Base-by-base conservation (phyloP, 2,329 filamentous ascomycete genomes). In the Fusarium transvaalense region DNA sequence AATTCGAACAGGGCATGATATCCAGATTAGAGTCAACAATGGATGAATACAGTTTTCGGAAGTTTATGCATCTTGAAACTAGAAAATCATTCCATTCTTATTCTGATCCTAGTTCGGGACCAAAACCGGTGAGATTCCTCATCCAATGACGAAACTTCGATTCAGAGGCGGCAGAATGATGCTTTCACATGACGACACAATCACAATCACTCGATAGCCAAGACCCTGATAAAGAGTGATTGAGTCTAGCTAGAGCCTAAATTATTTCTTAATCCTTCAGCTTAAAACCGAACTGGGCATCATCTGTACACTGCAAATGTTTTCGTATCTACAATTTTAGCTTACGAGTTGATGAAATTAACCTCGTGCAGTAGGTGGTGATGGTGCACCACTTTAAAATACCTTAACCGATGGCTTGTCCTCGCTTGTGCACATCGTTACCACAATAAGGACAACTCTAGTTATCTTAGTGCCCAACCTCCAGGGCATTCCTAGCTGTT, bases 111-210 rank as follows among this genome's bases (percentile, higher is more conserved):
- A 50, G 63, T 45, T 21, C 23, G 29, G 46, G 51, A 47, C 53
- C 35, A 38, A 64, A 23, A 55, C 43, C 48, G 25, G 29, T 39
- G 39, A 56, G 29, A 41, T 35, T 23, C 42, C 56, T 60, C 51
- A 41, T 41, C 62, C 59, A 64, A 71, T 70, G 46, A 61, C 43
- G 29, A 53, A 60, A 53, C 31, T 8, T 56, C 10, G 31, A 55
- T 60, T 51, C 31, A 42, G 32, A 56, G 31, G 43, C 39, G 34
- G 54, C 39, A 48, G 42, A 52, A 45, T 29, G 64, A 50, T 56
- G 57, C 53, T 66, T 70, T 70, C 62, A 70, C 54, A 72, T 71
- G 56, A 68, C 47, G 45, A 47, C 53, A 56, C 55, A 57, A 59
- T 50, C 53, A 56, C 55, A 57, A 59, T 50, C 55, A 50, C 55